Percentiles rank a stretch among this genome's conserved stretches.
phyloP scores from a whole-genome alignment of 345 rosid species.

The Salix dunnii region DNA sequence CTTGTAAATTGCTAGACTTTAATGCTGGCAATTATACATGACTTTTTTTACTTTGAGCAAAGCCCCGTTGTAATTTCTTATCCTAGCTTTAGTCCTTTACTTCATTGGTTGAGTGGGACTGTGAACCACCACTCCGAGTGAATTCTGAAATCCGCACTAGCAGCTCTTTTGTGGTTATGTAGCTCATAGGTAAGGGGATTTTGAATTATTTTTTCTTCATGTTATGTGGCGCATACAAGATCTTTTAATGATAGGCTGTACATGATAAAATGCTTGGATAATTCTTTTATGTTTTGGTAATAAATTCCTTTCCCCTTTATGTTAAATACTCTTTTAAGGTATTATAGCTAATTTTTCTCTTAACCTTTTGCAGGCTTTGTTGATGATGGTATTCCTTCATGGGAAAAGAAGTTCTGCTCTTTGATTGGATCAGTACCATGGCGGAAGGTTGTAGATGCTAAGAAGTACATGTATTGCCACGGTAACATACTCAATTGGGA shows the following conservation, averaged over 20 bases:
- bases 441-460: conserved; percentile 56
- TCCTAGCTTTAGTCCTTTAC: too few relatives aligned
- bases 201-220: too few relatives aligned
- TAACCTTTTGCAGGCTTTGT: conserved; percentile 19
- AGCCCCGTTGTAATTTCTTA: too few relatives aligned
- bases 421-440: conserved; percentile 67
- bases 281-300: neutral
- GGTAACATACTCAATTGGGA: conserved; percentile 60
- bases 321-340: neutral
- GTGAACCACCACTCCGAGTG: too few relatives aligned
- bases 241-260: too few relatives aligned
- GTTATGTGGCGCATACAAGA: too few relatives aligned
- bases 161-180: too few relatives aligned
- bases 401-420: conserved; percentile 78
- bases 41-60: neutral
- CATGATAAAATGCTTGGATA: too few relatives aligned
- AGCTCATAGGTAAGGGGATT: too few relatives aligned
- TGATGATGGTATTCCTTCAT: conserved; percentile 54
- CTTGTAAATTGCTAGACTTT: neutral
- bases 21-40: neutral
- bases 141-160: too few relatives aligned
- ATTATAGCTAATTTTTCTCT: neutral
- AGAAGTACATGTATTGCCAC: conserved; percentile 39
- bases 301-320: neutral
- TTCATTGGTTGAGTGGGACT: too few relatives aligned